Percentiles rank a stretch among this genome's conserved stretches.
These are phyloP conservation scores for Gelatoporia subvermispora DNA, from an alignment of 768 basidiomycete genomes.

Conservation along the genomic window DNA sequence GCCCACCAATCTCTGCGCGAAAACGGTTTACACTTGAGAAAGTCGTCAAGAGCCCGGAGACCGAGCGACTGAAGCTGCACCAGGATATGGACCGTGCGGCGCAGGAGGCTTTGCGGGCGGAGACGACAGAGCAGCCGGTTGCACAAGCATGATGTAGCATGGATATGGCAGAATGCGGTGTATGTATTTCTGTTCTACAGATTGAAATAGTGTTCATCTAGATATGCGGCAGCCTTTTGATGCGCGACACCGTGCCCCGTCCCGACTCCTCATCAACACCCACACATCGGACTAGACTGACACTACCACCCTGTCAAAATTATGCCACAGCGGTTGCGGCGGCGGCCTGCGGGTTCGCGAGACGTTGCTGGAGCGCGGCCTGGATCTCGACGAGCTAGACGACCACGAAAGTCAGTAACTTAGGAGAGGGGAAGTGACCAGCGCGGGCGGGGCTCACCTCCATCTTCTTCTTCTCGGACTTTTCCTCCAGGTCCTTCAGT, in stretches of 20 bases:
- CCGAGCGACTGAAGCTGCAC: slow-evolving; percentile 32
- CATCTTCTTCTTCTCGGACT: slow-evolving; percentile 74
- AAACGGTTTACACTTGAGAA: slow-evolving; percentile 73
- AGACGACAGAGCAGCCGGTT: neutral
- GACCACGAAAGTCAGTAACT: neutral
- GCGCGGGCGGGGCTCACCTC: slow-evolving; percentile 48
- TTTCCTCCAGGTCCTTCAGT: slow-evolving; percentile 72
- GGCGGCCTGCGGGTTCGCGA: slow-evolving; percentile 23
- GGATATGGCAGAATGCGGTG: no score
- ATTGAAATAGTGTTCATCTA: no score
- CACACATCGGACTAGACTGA: no score
- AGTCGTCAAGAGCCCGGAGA: slow-evolving; percentile 64
- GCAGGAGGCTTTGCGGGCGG: slow-evolving; percentile 4
- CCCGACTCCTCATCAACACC: no score
- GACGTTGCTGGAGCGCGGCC: slow-evolving; percentile 44
- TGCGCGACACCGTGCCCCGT: no score
- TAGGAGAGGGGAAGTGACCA: neutral
- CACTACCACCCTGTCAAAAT: neutral
- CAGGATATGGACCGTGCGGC: slow-evolving; percentile 7
- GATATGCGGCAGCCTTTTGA: no score
- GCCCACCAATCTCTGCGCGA: slow-evolving; percentile 71
- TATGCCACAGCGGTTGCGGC: slow-evolving; percentile 8
- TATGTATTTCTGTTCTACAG: no score
- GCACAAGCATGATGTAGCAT: neutral
- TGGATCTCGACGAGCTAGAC: slow-evolving; percentile 65